Evolutionary conservation across 306 rosid species (phyloP).

Genomic region (Ormosia semicastrata): DNA sequence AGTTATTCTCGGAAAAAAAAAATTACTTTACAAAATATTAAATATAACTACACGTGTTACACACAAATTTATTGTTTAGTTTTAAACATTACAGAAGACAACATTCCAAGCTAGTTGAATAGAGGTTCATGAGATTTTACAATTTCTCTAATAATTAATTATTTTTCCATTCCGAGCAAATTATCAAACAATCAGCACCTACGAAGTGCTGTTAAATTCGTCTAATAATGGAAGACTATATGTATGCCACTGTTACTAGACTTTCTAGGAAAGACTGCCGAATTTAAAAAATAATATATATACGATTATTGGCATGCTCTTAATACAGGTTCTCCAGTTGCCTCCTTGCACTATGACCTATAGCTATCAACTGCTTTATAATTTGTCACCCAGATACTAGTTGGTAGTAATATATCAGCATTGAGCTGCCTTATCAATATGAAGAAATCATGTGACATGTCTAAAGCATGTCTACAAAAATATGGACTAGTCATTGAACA

Average conservation of each 20-base stretch:
- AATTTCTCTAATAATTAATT: not conserved
- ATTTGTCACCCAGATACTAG: not conserved
- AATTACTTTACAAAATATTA: not conserved
- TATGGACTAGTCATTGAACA: not conserved
- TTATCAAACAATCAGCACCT: not conserved
- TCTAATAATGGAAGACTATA: not conserved
- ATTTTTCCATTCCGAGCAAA: not conserved
- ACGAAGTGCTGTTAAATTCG: not conserved
- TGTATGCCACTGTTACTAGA: not conserved
- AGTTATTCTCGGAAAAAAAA: not conserved
- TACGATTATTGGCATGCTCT: not conserved
- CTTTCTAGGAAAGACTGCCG: not conserved
- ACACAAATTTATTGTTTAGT: not conserved
- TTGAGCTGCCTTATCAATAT: too few relatives aligned
- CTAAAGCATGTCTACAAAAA: conserved; percentile 14
- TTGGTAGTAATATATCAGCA: not conserved
- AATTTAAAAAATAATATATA: too few relatives aligned
- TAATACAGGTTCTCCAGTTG: not conserved
- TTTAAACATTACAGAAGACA: not conserved
- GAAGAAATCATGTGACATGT: not conserved
- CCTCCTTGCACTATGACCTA: not conserved
- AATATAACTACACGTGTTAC: not conserved
- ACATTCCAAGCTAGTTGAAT: not conserved
- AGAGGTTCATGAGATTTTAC: not conserved
- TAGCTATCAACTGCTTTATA: not conserved